phyloP scores from a whole-genome alignment of 257 asterid species.

The Solanum virginianum region DNA sequence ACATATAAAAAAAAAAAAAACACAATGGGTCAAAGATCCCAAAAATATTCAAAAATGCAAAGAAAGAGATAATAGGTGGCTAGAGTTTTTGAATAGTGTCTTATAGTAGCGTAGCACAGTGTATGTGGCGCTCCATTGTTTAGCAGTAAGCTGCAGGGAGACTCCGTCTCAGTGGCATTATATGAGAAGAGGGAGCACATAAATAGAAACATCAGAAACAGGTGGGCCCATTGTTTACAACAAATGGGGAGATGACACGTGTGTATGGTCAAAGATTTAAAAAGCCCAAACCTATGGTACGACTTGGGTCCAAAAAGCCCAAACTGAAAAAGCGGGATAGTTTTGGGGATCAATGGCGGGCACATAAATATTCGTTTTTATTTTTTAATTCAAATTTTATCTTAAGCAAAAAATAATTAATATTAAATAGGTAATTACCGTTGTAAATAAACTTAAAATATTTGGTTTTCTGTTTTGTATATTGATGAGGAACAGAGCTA shows the following conservation, averaged over 20 bases:
- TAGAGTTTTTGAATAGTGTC: neutral
- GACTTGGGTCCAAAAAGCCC: slow-evolving; percentile 1
- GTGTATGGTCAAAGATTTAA: slow-evolving; percentile 9
- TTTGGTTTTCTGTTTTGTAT: neutral
- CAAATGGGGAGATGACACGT: slow-evolving; percentile 14
- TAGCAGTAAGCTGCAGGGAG: neutral
- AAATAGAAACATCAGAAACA: slow-evolving; percentile 1
- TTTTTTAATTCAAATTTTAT: neutral
- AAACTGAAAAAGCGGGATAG: neutral
- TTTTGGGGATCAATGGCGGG: slow-evolving; percentile 1
- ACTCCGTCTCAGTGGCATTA: neutral
- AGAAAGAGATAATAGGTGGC: neutral
- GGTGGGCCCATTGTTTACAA: neutral
- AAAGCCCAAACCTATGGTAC: slow-evolving; percentile 5
- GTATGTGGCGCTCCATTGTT: neutral
- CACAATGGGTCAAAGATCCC: neutral
- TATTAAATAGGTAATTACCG: neutral
- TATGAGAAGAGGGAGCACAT: neutral
- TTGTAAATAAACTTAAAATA: neutral
- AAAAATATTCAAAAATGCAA: neutral
- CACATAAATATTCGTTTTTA: neutral
- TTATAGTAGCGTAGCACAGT: neutral
- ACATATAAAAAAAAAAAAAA: neutral
- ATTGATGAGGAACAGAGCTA: neutral
- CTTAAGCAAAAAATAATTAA: neutral